Conservation (phyloP, 345 rosid genomes). For the Combretum micranthum region DNA sequence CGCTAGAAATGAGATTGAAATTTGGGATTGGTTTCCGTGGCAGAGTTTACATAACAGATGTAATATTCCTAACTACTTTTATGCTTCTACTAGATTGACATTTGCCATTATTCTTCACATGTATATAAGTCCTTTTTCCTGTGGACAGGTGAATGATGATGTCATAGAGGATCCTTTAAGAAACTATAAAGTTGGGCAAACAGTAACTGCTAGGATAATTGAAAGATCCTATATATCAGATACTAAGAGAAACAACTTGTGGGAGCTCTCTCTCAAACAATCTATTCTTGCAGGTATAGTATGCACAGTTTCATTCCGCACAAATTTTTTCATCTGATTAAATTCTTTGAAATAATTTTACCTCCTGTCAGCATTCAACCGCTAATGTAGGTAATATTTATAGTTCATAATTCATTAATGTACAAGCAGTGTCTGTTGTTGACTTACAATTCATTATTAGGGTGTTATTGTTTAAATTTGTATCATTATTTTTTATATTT, state of each 20-base stretch:
- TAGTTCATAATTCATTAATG: no score
- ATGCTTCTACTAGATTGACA: conserved; percentile 12
- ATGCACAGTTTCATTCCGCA: conserved; percentile 5
- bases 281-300: conserved; percentile 50
- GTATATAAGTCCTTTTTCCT: conserved; percentile 15
- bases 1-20: conserved; percentile 76
- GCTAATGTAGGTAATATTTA: no score
- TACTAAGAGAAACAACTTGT: conserved; percentile 39
- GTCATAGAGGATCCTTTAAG: conserved; percentile 50
- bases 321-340: background rate
- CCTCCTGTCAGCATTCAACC: no score
- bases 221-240: conserved; percentile 45
- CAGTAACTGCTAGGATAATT: conserved; percentile 68
- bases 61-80: conserved; percentile 18
- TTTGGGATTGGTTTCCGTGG: conserved; percentile 76
- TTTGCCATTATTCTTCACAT: conserved; percentile 1
- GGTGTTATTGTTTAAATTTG: background rate
- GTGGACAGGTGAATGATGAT: conserved; percentile 49
- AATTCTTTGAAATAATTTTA: background rate
- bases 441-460: background rate
- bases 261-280: conserved; percentile 89
- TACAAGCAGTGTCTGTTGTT: no score
- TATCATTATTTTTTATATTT: conserved; percentile 5
- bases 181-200: conserved; percentile 75
- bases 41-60: conserved; percentile 90